A percentile compares a stretch with the other conserved stretches of the same genome.
Evolutionary conservation across 306 rosid species (phyloP).

Genomic region (Adenanthera pavonina): DNA sequence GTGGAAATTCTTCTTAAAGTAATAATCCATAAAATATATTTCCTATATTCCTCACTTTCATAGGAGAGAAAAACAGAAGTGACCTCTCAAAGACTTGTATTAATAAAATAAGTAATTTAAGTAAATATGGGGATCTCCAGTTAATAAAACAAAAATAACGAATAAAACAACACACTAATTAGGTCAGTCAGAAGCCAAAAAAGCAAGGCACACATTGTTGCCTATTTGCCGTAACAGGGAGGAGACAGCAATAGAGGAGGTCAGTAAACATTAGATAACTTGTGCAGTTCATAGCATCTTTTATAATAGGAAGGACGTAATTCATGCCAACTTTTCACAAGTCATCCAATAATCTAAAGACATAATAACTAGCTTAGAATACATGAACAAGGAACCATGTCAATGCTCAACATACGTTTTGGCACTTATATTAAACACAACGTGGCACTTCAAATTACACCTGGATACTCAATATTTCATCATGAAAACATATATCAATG

Average conservation of each 20-base stretch:
- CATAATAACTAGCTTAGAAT: background rate
- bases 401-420: background rate
- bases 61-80: background rate
- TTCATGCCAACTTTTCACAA: conserved; percentile 17
- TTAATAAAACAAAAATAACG: background rate
- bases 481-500: background rate
- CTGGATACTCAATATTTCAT: background rate
- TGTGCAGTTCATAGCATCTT: background rate
- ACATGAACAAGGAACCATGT: background rate
- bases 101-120: background rate
- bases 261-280: background rate
- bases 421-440: background rate
- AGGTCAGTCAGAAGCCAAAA: background rate
- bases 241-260: background rate
- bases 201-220: background rate
- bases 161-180: background rate
- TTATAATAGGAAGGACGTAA: background rate
- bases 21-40: background rate
- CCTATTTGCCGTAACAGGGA: background rate
- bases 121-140: conserved; percentile 10
- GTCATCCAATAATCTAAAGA: background rate
- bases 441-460: background rate
- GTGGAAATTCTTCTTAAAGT: background rate
- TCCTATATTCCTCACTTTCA: conserved; percentile 8
- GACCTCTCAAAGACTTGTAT: background rate